Conservation (phyloP, 371 early-diverging fungal genomes). For the Circinella minor region DNA sequence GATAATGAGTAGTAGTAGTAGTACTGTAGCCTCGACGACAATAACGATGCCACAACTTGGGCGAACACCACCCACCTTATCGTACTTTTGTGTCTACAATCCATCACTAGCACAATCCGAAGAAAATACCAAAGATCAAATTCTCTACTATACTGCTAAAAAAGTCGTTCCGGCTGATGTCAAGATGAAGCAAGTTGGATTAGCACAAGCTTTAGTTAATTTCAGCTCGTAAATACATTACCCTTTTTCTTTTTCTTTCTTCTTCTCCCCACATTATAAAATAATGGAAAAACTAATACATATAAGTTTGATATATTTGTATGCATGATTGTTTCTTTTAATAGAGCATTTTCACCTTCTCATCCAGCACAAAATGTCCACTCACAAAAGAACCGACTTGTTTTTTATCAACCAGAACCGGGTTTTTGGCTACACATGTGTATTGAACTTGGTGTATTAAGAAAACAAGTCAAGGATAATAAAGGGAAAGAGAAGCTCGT, state of each 20-base stretch:
- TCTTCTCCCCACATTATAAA: too few relatives aligned
- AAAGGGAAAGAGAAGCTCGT: slow-evolving; percentile 63
- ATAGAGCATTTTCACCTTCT: slow-evolving; percentile 69
- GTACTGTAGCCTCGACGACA: not conserved
- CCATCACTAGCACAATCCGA: slow-evolving; percentile 73
- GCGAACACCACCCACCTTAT: slow-evolving; percentile 52
- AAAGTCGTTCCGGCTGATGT: slow-evolving; percentile 76
- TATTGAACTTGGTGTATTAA: slow-evolving; percentile 60
- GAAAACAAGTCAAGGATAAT: slow-evolving; percentile 54
- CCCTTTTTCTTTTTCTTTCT: too few relatives aligned
- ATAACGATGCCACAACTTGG: slow-evolving; percentile 25
- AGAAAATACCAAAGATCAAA: slow-evolving; percentile 75
- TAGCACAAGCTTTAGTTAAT: slow-evolving; percentile 81
- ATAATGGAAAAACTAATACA: too few relatives aligned
- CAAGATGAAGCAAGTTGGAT: slow-evolving; percentile 82
- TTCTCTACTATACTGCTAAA: slow-evolving; percentile 78
- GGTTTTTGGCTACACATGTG: slow-evolving; percentile 81
- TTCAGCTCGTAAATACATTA: slow-evolving; percentile 64
- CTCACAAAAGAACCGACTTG: slow-evolving; percentile 72
- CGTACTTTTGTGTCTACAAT: slow-evolving; percentile 81
- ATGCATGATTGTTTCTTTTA: too few relatives aligned
- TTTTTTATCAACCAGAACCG: slow-evolving; percentile 72
- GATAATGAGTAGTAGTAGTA: not conserved
- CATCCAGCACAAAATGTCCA: slow-evolving; percentile 71
- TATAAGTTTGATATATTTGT: too few relatives aligned